These are phyloP conservation scores for Neltuma alba DNA, from an alignment of 306 rosid species.

Conservation along the genomic window DNA sequence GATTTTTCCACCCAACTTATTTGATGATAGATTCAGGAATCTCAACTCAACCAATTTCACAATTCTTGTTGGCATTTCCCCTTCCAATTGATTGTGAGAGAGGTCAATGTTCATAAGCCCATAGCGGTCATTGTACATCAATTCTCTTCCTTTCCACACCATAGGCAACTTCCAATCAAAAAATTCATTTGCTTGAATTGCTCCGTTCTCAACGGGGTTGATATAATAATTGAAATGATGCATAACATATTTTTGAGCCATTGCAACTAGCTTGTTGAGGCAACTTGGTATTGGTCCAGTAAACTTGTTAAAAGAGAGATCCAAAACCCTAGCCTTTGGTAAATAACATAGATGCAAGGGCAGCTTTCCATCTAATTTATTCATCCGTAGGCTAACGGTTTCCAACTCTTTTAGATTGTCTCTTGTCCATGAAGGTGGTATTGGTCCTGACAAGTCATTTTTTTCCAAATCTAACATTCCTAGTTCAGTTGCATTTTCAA, in stretches of 20 bases:
- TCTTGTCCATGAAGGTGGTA: not conserved
- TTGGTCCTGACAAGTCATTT: not conserved
- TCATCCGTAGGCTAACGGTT: not conserved
- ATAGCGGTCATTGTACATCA: too few relatives aligned
- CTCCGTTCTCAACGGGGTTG: not conserved
- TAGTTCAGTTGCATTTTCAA: not conserved
- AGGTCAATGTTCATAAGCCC: not conserved
- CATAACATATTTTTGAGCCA: not conserved
- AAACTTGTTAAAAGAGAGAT: not conserved
- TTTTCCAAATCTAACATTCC: not conserved
- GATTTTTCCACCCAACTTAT: conserved; percentile 16
- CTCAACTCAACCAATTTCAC: not conserved
- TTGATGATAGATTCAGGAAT: not conserved
- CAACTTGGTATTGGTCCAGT: conserved; percentile 21
- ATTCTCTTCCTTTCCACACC: not conserved
- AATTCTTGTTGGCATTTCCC: conserved; percentile 16
- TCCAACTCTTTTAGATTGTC: not conserved
- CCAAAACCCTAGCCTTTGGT: not conserved
- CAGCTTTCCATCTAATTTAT: too few relatives aligned
- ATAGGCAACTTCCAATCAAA: not conserved
- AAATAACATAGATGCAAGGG: not conserved
- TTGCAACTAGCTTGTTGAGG: not conserved
- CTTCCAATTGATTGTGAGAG: conserved; percentile 7
- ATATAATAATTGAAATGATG: not conserved
- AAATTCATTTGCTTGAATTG: rapidly evolving